Evolutionary conservation across 2,329 filamentous ascomycete species (phyloP).

Genomic region (Colletotrichum sp.): DNA sequence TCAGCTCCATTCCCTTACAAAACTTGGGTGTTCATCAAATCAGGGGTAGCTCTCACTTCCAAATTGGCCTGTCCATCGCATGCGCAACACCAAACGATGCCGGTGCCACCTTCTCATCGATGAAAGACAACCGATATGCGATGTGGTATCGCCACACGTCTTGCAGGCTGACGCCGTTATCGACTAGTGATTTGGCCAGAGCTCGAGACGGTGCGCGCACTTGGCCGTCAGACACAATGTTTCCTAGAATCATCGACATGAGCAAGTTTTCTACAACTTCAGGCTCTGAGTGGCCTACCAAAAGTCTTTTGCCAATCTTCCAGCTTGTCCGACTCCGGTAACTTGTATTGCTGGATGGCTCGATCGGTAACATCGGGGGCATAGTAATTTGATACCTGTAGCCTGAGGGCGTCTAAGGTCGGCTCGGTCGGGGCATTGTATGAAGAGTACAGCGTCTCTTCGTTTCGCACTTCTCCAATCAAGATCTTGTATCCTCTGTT

Average conservation of each 20-base stretch:
- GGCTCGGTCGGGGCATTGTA: slow-evolving; percentile 40
- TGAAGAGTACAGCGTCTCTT: slow-evolving; percentile 47
- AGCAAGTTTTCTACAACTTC: background rate
- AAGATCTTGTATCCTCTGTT: slow-evolving; percentile 37
- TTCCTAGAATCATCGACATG: background rate
- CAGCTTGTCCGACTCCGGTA: slow-evolving; percentile 33
- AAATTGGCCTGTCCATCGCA: slow-evolving; percentile 47
- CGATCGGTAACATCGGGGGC: slow-evolving; percentile 40
- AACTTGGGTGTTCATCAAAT: background rate
- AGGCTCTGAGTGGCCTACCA: slow-evolving; percentile 24
- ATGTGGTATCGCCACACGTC: slow-evolving; percentile 49
- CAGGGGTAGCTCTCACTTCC: slow-evolving; percentile 36
- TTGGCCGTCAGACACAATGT: slow-evolving; percentile 44
- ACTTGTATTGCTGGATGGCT: slow-evolving; percentile 37
- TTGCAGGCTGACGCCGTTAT: slow-evolving; percentile 34
- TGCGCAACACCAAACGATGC: slow-evolving; percentile 37
- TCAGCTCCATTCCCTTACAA: background rate
- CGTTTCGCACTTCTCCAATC: slow-evolving; percentile 48
- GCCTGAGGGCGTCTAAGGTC: slow-evolving; percentile 35
- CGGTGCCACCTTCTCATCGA: slow-evolving; percentile 41
- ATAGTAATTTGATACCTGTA: slow-evolving; percentile 49
- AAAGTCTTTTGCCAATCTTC: slow-evolving; percentile 42
- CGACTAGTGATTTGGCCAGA: slow-evolving; percentile 32
- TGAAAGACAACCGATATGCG: slow-evolving; percentile 46
- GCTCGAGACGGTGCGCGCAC: slow-evolving; percentile 41